phyloP scores from a whole-genome alignment of 2,329 filamentous ascomycete genomes.

The Cladosporium oxysporum region DNA sequence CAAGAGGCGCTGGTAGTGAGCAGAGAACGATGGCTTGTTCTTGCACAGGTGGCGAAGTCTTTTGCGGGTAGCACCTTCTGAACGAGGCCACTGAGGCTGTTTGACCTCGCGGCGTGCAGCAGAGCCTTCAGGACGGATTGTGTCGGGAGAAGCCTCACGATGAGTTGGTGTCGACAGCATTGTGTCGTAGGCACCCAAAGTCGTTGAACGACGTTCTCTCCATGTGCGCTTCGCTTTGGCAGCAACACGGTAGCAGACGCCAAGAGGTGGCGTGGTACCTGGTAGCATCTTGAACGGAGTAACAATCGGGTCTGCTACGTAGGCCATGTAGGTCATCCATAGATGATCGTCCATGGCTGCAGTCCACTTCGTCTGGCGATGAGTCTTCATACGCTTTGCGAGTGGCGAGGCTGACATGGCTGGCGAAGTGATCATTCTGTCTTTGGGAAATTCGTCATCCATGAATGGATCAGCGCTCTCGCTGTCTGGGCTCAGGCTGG shows the following conservation, averaged over 20 bases:
- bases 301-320: constrained; percentile 65
- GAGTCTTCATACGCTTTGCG: constrained; percentile 47
- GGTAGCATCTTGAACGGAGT: constrained; percentile 69
- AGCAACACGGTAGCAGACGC: constrained; percentile 64
- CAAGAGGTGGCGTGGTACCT: constrained; percentile 63
- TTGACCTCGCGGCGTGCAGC: constrained; percentile 38
- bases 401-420: constrained; percentile 29
- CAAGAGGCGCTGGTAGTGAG: constrained; percentile 65
- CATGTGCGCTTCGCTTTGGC: constrained; percentile 63
- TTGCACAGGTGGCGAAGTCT: constrained; percentile 62
- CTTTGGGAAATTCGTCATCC: constrained; percentile 32
- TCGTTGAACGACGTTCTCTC: constrained; percentile 47
- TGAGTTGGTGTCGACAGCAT: constrained; percentile 25
- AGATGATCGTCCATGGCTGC: constrained; percentile 66
- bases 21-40: constrained; percentile 61
- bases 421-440: constrained; percentile 31
- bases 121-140: constrained; percentile 41
- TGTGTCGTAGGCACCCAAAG: constrained; percentile 33
- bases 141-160: constrained; percentile 46
- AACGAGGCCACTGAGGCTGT: constrained; percentile 55
- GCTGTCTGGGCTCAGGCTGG: constrained; percentile 62
- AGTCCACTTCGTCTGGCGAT: constrained; percentile 53
- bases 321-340: constrained; percentile 66
- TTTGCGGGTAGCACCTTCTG: constrained; percentile 59
- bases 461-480: constrained; percentile 59